Conservation (phyloP, 1,139 yeast species). For the Pichia sp. region DNA sequence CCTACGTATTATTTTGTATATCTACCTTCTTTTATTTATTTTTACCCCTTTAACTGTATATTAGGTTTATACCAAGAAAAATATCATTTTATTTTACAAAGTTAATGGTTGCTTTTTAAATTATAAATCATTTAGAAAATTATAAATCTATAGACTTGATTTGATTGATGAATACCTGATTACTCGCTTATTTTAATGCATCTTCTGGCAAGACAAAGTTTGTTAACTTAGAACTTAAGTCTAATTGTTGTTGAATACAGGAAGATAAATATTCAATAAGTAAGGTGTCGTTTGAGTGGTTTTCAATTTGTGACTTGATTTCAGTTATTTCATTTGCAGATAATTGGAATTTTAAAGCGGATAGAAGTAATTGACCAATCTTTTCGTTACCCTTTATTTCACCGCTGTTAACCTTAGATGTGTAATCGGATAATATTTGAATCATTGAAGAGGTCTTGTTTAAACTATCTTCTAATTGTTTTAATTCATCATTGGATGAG, state of each 20-base stretch:
- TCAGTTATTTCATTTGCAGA: constrained; percentile 55
- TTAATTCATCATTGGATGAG: constrained; percentile 40
- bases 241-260: constrained; percentile 84
- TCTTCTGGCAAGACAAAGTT: constrained; percentile 40
- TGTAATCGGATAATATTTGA: constrained; percentile 52
- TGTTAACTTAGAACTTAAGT: constrained; percentile 74
- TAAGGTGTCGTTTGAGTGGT: constrained; percentile 78
- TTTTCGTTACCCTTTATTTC: constrained; percentile 48
- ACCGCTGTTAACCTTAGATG: constrained; percentile 42
- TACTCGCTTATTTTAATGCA: constrained; percentile 18
- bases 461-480: constrained; percentile 54
- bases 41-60: not conserved
- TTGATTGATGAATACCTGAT: not conserved
- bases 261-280: constrained; percentile 83
- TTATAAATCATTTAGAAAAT: not conserved
- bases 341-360: constrained; percentile 62
- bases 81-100: not conserved
- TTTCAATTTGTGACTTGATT: constrained; percentile 62
- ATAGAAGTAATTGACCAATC: constrained; percentile 67
- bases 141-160: constrained; percentile 1
- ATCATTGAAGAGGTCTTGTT: constrained; percentile 56
- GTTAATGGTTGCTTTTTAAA: not conserved
- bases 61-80: not conserved
- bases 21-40: no score
- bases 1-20: no score